phyloP scores from a whole-genome alignment of 2,329 filamentous ascomycete species.

The Bipolaris zeicola region DNA sequence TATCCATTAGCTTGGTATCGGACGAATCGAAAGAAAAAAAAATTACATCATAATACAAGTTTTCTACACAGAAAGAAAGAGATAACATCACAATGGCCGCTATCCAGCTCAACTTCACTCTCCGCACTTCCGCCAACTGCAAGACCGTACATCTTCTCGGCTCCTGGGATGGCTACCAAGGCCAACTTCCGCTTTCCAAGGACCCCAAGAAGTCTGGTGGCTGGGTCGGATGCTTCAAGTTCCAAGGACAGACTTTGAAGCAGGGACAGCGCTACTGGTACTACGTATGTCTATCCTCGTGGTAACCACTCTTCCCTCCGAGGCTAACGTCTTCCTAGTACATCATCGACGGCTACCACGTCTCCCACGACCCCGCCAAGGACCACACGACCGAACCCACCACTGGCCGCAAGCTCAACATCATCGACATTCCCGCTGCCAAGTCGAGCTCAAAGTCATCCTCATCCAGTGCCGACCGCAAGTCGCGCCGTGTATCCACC shows the following conservation, averaged over 20 bases:
- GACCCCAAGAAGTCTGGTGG: conserved; percentile 86
- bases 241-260: conserved; percentile 84
- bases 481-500: conserved; percentile 59
- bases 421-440: conserved; percentile 82
- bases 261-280: conserved; percentile 97
- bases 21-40: conserved; percentile 37
- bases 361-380: conserved; percentile 93
- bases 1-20: conserved; percentile 47
- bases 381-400: conserved; percentile 91
- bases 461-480: conserved; percentile 49
- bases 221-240: conserved; percentile 96
- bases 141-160: conserved; percentile 97
- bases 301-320: conserved; percentile 21
- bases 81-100: conserved; percentile 69
- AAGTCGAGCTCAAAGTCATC: conserved; percentile 54
- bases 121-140: conserved; percentile 93
- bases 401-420: conserved; percentile 95
- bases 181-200: conserved; percentile 92
- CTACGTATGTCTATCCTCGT: conserved; percentile 65
- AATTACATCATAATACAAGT: conserved; percentile 32
- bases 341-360: conserved; percentile 99
- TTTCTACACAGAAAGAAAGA: conserved; percentile 29
- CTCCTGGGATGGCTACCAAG: conserved; percentile 97
- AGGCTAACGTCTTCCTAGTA: conserved; percentile 56
- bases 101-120: conserved; percentile 92